Conservation (phyloP, 2,329 filamentous ascomycete genomes). For the Rhinocladiella mackenziei region DNA sequence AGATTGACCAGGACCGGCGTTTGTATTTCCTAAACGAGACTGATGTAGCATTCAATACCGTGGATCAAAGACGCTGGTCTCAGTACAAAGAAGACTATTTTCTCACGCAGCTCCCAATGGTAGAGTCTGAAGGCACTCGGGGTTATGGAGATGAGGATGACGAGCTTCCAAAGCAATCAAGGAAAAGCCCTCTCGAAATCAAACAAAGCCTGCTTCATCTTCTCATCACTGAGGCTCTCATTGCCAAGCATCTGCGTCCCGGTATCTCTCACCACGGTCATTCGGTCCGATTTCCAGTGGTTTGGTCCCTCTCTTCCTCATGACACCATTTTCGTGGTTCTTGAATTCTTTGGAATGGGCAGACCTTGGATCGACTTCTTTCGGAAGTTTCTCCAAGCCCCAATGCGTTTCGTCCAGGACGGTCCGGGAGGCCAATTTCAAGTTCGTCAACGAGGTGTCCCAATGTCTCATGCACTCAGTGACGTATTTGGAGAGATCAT, state of each 20-base stretch:
- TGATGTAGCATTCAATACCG: slow-evolving; percentile 18
- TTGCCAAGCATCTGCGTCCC: slow-evolving; percentile 36
- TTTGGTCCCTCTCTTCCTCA: slow-evolving; percentile 59
- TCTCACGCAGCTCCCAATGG: slow-evolving; percentile 52
- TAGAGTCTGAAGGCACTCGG: slow-evolving; percentile 37
- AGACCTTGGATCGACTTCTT: slow-evolving; percentile 58
- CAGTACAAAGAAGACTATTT: slow-evolving; percentile 50
- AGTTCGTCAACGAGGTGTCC: slow-evolving; percentile 54
- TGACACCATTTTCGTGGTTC: slow-evolving; percentile 53
- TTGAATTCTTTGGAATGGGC: slow-evolving; percentile 58
- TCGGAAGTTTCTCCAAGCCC: slow-evolving; percentile 54
- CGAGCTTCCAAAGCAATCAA: slow-evolving; percentile 25
- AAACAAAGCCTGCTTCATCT: slow-evolving; percentile 58
- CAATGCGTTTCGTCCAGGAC: slow-evolving; percentile 56
- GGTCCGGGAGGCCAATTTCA: slow-evolving; percentile 43
- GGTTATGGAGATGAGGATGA: slow-evolving; percentile 39
- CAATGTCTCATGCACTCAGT: slow-evolving; percentile 57
- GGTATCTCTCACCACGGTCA: slow-evolving; percentile 36
- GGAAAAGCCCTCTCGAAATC: slow-evolving; percentile 45
- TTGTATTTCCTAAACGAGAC: slow-evolving; percentile 42
- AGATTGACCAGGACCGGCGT: slow-evolving; percentile 41
- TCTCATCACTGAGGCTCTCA: slow-evolving; percentile 52
- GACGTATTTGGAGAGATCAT: slow-evolving; percentile 58
- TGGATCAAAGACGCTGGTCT: slow-evolving; percentile 36
- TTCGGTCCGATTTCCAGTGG: slow-evolving; percentile 57